Evolutionary conservation across 2,329 filamentous ascomycete species (phyloP).

Genomic region (Sphaerulina vaccinii): DNA sequence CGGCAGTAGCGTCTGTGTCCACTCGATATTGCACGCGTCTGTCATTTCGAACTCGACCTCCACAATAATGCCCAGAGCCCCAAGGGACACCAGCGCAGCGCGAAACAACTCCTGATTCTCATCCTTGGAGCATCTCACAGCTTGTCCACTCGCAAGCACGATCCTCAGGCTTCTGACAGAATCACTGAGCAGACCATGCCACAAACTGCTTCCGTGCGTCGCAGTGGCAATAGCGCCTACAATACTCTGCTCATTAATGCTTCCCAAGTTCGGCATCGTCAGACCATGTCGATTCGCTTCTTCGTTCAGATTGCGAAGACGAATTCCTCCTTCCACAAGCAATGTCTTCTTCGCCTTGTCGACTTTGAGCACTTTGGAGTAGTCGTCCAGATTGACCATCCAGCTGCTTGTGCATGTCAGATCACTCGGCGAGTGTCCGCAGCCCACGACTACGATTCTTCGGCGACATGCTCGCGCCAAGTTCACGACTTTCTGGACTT

Average conservation of each 20-base stretch:
- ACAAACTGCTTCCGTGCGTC: constrained; percentile 85
- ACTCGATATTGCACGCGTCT: constrained; percentile 78
- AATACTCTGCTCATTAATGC: constrained; percentile 91
- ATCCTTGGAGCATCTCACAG: constrained; percentile 65
- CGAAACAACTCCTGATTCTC: constrained; percentile 78
- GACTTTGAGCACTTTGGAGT: constrained; percentile 68
- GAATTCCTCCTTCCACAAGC: constrained; percentile 83
- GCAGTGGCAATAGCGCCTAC: constrained; percentile 90
- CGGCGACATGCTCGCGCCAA: constrained; percentile 79
- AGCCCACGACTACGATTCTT: constrained; percentile 82
- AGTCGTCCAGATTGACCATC: constrained; percentile 90
- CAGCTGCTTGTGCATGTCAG: constrained; percentile 91
- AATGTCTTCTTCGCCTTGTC: constrained; percentile 66
- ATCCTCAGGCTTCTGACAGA: constrained; percentile 72
- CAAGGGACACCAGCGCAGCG: constrained; percentile 81
- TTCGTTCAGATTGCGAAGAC: constrained; percentile 70
- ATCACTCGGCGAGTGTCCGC: constrained; percentile 86
- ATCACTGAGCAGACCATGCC: constrained; percentile 81
- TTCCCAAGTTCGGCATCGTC: constrained; percentile 87
- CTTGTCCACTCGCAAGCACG: constrained; percentile 76
- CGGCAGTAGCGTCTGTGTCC: constrained; percentile 75
- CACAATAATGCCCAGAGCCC: constrained; percentile 84
- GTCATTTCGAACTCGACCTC: constrained; percentile 84
- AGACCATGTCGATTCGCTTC: constrained; percentile 73
- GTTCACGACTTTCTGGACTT: constrained; percentile 79